Conservation (phyloP, 768 basidiomycete genomes). For the Fibroporia radiculosa region DNA sequence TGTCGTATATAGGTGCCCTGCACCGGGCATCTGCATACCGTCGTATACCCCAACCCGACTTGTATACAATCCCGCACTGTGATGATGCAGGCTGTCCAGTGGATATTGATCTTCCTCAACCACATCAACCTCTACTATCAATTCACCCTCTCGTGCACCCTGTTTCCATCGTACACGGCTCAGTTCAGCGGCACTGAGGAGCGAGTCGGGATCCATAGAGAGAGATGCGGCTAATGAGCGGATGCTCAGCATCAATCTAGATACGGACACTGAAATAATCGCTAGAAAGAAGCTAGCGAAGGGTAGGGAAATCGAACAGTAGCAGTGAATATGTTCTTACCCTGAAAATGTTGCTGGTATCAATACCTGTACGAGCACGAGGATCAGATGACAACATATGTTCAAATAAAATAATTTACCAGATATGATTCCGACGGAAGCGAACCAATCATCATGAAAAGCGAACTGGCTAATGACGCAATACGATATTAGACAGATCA, state of each 20-base stretch:
- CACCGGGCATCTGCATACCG: background rate
- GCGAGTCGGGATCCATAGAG: slow-evolving; percentile 35
- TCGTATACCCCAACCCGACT: slow-evolving; percentile 11
- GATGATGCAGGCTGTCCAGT: slow-evolving; percentile 2
- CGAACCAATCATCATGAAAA: slow-evolving; percentile 12
- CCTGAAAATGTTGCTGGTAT: slow-evolving; percentile 1
- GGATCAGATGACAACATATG: background rate
- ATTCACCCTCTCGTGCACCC: slow-evolving; percentile 9
- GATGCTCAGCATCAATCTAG: slow-evolving; percentile 32
- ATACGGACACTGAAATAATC: slow-evolving; percentile 24
- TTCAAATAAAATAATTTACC: background rate
- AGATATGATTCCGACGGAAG: background rate
- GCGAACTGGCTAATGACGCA: slow-evolving; percentile 1
- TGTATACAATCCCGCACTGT: slow-evolving; percentile 6
- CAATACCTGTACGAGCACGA: background rate
- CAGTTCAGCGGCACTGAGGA: slow-evolving; percentile 38
- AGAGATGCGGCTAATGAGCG: slow-evolving; percentile 32
- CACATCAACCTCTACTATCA: slow-evolving; percentile 13
- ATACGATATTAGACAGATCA: background rate
- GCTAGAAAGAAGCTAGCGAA: slow-evolving; percentile 4
- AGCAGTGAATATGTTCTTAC: background rate
- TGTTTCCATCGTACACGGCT: slow-evolving; percentile 27
- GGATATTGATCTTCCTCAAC: slow-evolving; percentile 6
- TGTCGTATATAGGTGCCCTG: background rate
- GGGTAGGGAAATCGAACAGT: background rate